Evolutionary conservation across 1,284 basidiomycete species (phyloP).

Genomic region (Thelephora terrestris): DNA sequence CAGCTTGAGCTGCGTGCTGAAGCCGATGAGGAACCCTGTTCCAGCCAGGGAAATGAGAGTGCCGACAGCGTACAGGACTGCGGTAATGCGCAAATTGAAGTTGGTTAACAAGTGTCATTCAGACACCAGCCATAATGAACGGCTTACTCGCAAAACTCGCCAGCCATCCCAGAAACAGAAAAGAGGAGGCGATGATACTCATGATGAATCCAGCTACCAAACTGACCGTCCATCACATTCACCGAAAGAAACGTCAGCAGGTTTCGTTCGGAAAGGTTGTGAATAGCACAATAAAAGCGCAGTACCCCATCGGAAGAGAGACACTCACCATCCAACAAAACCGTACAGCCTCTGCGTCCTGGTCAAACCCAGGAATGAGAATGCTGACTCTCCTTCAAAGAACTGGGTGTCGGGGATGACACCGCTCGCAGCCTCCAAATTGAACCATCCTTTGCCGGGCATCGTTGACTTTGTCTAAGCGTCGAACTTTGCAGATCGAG

Average conservation of each 20-base stretch:
- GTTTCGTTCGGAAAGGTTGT: neutral
- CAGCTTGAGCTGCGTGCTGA: slow-evolving; percentile 69
- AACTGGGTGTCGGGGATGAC: slow-evolving; percentile 62
- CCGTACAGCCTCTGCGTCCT: slow-evolving; percentile 76
- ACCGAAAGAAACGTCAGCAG: neutral
- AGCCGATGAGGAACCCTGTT: slow-evolving; percentile 85
- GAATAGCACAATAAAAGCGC: too few relatives aligned
- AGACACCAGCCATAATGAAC: neutral
- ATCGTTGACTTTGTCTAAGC: slow-evolving; percentile 12
- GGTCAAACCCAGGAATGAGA: slow-evolving; percentile 68
- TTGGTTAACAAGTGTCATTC: neutral
- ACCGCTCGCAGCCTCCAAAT: slow-evolving; percentile 52
- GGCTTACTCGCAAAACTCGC: slow-evolving; percentile 70
- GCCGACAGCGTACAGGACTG: slow-evolving; percentile 79
- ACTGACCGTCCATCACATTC: slow-evolving; percentile 26
- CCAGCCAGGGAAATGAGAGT: slow-evolving; percentile 78
- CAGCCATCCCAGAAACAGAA: slow-evolving; percentile 66
- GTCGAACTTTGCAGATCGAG: too few relatives aligned
- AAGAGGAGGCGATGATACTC: slow-evolving; percentile 71
- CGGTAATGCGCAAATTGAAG: neutral
- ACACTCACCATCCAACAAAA: slow-evolving; percentile 66
- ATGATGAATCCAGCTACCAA: slow-evolving; percentile 66
- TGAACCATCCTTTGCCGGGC: slow-evolving; percentile 50
- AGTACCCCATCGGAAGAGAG: neutral
- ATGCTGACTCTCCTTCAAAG: slow-evolving; percentile 79